Base-by-base conservation (phyloP, 495 filamentous ascomycete genomes). In the Podospora conica region DNA sequence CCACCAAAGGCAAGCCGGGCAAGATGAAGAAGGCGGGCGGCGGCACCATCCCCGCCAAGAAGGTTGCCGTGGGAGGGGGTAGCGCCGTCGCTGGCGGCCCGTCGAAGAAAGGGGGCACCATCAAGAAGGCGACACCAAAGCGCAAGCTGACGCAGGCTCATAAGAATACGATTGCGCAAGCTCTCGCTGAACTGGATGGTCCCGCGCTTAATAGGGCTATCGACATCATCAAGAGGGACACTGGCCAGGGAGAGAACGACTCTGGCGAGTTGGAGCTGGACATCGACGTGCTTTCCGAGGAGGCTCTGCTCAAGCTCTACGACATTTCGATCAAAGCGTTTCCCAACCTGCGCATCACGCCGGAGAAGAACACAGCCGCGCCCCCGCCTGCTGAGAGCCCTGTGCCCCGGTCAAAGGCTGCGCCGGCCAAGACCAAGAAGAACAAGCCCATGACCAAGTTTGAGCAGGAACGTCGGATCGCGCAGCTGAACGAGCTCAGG, bases 371-470 rank as follows among this genome's bases (percentile, higher is more conserved):
- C n/a, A 60, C 64, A 25, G 72, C 72, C 3, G 61, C 69, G 0
- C 70, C 75, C 18, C 69, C 62, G 65, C 58, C 66, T 12, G 65
- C 69, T 56, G 79, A 71, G 62, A 82, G 71, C n/a, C 69, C 72
- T 67, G 78, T 59, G 48, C 72, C 73, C 53, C 76, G 71, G 64
- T 67, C 79, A 25, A 83, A 81, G 66, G 73, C 77, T 23, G 77
- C 84, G 18, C 80, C 86, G 0, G 74, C 85, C 15, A 91, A 91
- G 77, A 85, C 89, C 18, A 97, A 96, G 82, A 98, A 98, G 84
- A 97, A 98, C 79, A 98, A 97, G 83, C 95, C 95, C 0, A 98
- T 98, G 95, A 94, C 90, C 81, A 94, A 93, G 76, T 81, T 79
- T 22, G 94, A 98, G 78, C 95, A 98, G 77, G 93, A 97, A 73